A percentile compares a stretch with the other conserved stretches of the same genome.
Evolutionary conservation across 768 basidiomycete genomes (phyloP).

Genomic region (Boletellus emodensis): DNA sequence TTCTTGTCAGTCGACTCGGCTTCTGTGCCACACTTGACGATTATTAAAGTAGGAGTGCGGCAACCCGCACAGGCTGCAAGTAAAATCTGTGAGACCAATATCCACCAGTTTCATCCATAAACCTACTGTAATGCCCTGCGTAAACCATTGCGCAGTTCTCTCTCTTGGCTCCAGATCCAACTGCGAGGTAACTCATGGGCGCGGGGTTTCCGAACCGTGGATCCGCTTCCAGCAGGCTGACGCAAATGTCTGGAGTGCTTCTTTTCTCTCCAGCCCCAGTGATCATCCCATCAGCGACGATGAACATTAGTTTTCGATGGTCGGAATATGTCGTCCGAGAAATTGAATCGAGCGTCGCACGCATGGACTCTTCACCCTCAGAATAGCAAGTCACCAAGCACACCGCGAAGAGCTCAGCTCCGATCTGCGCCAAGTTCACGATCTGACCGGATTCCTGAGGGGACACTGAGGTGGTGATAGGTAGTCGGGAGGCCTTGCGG

Average conservation of each 20-base stretch:
- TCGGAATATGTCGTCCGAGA: conserved; percentile 90
- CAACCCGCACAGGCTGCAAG: conserved; percentile 70
- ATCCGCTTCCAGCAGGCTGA: conserved; percentile 86
- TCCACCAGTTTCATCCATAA: not conserved
- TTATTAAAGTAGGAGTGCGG: conserved; percentile 87
- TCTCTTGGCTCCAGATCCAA: conserved; percentile 84
- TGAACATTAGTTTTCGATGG: conserved; percentile 83
- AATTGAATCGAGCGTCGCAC: conserved; percentile 90
- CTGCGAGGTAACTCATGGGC: conserved; percentile 90
- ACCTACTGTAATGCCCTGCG: conserved; percentile 98
- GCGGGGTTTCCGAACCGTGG: conserved; percentile 93
- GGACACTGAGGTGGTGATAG: conserved; percentile 43
- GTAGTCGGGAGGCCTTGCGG: conserved; percentile 37
- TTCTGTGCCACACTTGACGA: conserved; percentile 97
- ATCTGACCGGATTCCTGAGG: conserved; percentile 42
- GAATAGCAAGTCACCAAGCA: conserved; percentile 98
- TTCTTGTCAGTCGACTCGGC: conserved; percentile 83
- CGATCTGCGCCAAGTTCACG: conserved; percentile 87
- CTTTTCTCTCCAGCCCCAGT: conserved; percentile 94
- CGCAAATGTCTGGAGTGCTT: conserved; percentile 96
- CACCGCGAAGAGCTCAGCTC: conserved; percentile 90
- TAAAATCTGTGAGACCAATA: conserved; percentile 2
- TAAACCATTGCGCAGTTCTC: conserved; percentile 98
- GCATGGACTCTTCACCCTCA: conserved; percentile 89
- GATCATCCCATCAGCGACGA: conserved; percentile 98